Base-by-base conservation (phyloP, 2,329 filamentous ascomycete species). In the Apiospora kogelbergensis region DNA sequence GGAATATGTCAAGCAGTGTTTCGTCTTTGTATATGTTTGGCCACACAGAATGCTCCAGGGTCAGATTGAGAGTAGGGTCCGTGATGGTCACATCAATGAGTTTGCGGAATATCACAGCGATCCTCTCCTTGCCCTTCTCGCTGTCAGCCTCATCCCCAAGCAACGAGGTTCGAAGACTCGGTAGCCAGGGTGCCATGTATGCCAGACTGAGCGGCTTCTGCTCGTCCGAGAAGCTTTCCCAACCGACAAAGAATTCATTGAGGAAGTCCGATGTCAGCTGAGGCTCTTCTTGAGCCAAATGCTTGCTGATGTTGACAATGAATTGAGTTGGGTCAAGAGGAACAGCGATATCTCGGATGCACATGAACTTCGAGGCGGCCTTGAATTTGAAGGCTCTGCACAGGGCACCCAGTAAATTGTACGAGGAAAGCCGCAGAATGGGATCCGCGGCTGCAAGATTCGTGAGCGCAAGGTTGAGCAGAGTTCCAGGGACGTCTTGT, bases 191-290 rank as follows among this genome's bases (percentile, higher is more conserved):
- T 6, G 89, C 88, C 87, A 92, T 90, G 75, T 92, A 92, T 6
- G 89, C 86, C 40, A 92, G 81, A 72, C 89, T 90, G 30, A 92
- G 76, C 0, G 89, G 88, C 72, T 90, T 89, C 75, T 92, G 90
- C 68, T 91, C 87, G 42, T 90, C 87, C 1, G 88, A 85, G 73
- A 91, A 90, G 74, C 89, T 91, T 72, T 91, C 89, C 90, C 90
- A 92, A 22, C 90, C 89, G 30, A 91, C 88, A 69, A 92, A 92
- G 75, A 92, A 92, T 74, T 92, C 90, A n/a, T 90, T 91, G 46
- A 92, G 75, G 73, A 92, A 92, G 74, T 92, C 90, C 9, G 85
- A 86, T 0, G 90, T 92, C 9, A 92, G 82, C 73, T 91, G 89
- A 26, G 90, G 88, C 74, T 92, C 90, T 24, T 89, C 85, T 40